Conservation (phyloP, 2,329 filamentous ascomycete species). For the Didymella lethalis region DNA sequence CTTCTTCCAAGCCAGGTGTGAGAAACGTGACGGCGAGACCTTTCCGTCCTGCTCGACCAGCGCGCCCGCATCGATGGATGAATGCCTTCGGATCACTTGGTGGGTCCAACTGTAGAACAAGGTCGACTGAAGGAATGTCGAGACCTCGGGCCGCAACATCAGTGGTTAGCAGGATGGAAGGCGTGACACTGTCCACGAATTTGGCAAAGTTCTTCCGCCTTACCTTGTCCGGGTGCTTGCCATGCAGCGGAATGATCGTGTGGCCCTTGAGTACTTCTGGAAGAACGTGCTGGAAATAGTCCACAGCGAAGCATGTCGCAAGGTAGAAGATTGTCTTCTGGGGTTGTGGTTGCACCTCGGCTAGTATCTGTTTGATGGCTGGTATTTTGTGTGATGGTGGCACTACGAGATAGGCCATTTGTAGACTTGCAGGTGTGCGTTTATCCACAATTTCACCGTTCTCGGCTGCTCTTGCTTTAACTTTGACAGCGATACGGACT, state of each 20-base stretch:
- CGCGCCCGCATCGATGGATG: constrained; percentile 70
- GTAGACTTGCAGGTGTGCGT: constrained; percentile 87
- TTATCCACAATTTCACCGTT: constrained; percentile 77
- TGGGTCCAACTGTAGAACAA: constrained; percentile 88
- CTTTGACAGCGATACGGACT: constrained; percentile 92
- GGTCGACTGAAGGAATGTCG: constrained; percentile 89
- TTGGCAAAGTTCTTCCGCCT: constrained; percentile 85
- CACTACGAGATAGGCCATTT: constrained; percentile 83
- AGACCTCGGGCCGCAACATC: constrained; percentile 90
- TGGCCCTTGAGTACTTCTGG: constrained; percentile 75
- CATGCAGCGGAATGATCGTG: constrained; percentile 81
- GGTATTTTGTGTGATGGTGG: constrained; percentile 83
- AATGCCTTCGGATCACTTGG: constrained; percentile 88
- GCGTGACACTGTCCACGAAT: constrained; percentile 77
- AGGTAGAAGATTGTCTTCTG: constrained; percentile 91
- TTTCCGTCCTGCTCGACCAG: constrained; percentile 69
- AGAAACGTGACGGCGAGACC: constrained; percentile 88
- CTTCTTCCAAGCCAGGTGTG: constrained; percentile 83
- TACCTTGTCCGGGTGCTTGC: constrained; percentile 88
- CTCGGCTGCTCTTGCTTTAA: constrained; percentile 63
- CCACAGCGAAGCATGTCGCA: constrained; percentile 91
- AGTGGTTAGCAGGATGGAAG: constrained; percentile 86
- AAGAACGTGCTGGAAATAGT: constrained; percentile 88
- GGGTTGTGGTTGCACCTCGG: constrained; percentile 73
- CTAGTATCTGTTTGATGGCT: constrained; percentile 73